A percentile compares a stretch with the other conserved stretches of the same genome.
Conservation (phyloP, 2,329 filamentous ascomycete genomes). For the Fusarium penzigii region DNA sequence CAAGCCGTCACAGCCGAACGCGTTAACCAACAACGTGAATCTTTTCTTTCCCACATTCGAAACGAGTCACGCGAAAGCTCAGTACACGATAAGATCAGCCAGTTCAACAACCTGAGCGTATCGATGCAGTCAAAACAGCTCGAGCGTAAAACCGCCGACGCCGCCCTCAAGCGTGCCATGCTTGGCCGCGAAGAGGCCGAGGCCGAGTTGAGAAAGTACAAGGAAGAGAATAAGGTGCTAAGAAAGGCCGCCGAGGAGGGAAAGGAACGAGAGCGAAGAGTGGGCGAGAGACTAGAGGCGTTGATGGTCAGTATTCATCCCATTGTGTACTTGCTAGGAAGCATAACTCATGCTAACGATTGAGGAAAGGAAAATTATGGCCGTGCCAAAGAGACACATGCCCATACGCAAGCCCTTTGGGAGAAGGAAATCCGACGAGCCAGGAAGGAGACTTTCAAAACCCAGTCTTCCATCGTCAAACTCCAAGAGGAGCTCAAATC, state of each 20-base stretch:
- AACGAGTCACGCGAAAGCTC: slow-evolving; percentile 56
- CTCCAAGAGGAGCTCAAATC: slow-evolving; percentile 74
- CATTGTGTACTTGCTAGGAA: not conserved
- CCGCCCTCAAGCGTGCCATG: slow-evolving; percentile 66
- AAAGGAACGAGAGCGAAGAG: slow-evolving; percentile 64
- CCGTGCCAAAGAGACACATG: slow-evolving; percentile 68
- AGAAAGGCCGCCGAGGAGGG: slow-evolving; percentile 64
- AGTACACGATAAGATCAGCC: slow-evolving; percentile 68
- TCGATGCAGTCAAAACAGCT: slow-evolving; percentile 61
- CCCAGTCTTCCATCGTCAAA: slow-evolving; percentile 69
- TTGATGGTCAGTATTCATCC: slow-evolving; percentile 59
- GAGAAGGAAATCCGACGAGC: slow-evolving; percentile 72
- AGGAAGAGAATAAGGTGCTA: slow-evolving; percentile 60
- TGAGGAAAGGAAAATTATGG: slow-evolving; percentile 66
- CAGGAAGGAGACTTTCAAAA: slow-evolving; percentile 73
- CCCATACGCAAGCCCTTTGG: slow-evolving; percentile 67
- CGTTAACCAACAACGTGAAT: slow-evolving; percentile 51
- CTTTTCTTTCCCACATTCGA: slow-evolving; percentile 38
- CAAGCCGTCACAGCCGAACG: slow-evolving; percentile 65
- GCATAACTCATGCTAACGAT: slow-evolving; percentile 12
- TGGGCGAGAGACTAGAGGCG: slow-evolving; percentile 66
- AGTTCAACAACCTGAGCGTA: slow-evolving; percentile 70
- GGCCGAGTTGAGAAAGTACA: slow-evolving; percentile 62
- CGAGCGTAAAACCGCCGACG: slow-evolving; percentile 65
- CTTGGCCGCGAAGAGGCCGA: slow-evolving; percentile 72